Base-by-base conservation (phyloP, 2,329 filamentous ascomycete species). In the Botryotinia calthae region DNA sequence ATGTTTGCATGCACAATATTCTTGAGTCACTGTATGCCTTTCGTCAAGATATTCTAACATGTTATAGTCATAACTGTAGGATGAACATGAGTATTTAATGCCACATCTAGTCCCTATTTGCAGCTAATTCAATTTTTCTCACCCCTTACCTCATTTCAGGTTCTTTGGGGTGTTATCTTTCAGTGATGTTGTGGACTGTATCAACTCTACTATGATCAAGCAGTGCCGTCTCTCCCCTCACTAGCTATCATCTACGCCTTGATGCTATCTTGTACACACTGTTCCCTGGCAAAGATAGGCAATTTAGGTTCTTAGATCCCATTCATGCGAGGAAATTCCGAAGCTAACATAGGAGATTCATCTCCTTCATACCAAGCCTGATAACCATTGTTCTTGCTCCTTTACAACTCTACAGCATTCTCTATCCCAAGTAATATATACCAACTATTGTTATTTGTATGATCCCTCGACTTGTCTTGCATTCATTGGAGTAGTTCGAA, bases 81-180 rank as follows among this genome's bases (percentile, higher is more conserved):
- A 28, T 42, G 18, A 62, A 3, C 1, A 22, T 8, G 2, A 46
- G 5, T 46, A 46, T 1, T 46, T 46, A 14, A 25, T 25, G n/a
- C 7, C 18, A 18, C 1, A 25, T 31, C 18, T 5, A 25, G 2
- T 4, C 9, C 28, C 18, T 28, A 8, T 9, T 0, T 44, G n/a
- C 18, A 4, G 40, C 14, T 2, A 56, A 56, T 40, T 42, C 34
- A 20, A 28, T 12, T 4, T 12, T 28, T 20, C n/a, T 28, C 1
- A 37, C 8, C 9, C 25, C 18, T 31, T 20, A 7, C 4, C 8
- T 44, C 18, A 56, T 18, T 56, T 2, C n/a, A 56, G 14, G 28
- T 14, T 28, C n/a, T 4, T 14, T 0, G n/a, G 14, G 1, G 1
- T 12, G 14, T 9, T 18, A 2, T 18, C 28, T 28, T 28, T 9